Base-by-base conservation (phyloP, 441 rosid species). In the Kokia cookei region DNA sequence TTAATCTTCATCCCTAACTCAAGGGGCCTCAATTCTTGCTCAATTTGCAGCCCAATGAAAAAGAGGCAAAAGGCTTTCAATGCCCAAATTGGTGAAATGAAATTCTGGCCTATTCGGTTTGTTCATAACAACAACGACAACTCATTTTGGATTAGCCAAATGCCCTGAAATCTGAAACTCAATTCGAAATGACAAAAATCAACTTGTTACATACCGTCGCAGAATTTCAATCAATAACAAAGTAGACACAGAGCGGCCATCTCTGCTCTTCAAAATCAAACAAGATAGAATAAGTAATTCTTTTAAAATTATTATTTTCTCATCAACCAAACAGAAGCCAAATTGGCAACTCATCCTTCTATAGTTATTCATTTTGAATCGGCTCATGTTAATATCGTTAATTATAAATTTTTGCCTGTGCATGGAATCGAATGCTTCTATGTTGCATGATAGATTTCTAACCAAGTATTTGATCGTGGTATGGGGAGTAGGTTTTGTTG, bases 401-500 rank as follows among this genome's bases (percentile, higher is more conserved):
- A 3, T 45, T 19, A 57, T n/a, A 7, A 60, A 7, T 3, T 32
- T 69, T 27, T 58, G 19, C 19, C 15, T 12, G 1, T n/a, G 57
- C 22, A 27, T 26, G 12, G 29, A 43, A 26, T 60, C 45, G 27
- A 6, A n/a, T 59, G 47, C 50, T 24, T 50, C 19, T 5, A 15
- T 50, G n/a, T 50, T 50, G 55, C 55, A 14, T 50, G 55, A 2
- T 15, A 40, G 58, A 12, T 59, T 9, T 58, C 14, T 45, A 58
- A 71, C 50, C 22, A 14, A 50, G 55, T 15, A 50, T 50, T 50
- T 14, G n/a, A 50, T 15, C 40, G 13, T 4, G 50, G 12, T 3
- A 64, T 37, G 22, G 50, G 57, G 73, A 67, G 53, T 77, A 85
- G 92, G 86, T 86, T 76, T 51, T 85, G 71, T 37, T 85, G 71